Conservation (phyloP, 495 filamentous ascomycete genomes). For the Sphaerosporella brunnea region DNA sequence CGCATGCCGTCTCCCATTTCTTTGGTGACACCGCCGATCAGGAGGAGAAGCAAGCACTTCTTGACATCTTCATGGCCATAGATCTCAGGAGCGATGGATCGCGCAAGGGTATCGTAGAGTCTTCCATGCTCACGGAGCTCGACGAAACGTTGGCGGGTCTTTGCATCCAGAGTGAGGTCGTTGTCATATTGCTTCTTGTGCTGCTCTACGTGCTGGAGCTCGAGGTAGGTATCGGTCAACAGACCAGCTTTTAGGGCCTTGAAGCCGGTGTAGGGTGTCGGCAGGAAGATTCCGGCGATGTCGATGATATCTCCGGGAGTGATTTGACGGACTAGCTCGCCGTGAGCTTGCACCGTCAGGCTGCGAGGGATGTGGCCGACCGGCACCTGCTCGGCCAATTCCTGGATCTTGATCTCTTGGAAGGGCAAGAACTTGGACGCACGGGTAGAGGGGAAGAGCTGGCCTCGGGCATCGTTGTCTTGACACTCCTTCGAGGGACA, state of each 20-base stretch:
- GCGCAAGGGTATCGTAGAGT: slow-evolving; percentile 82
- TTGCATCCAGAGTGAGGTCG: slow-evolving; percentile 55
- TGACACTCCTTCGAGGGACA: slow-evolving; percentile 80
- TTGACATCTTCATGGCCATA: slow-evolving; percentile 94
- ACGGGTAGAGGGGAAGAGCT: slow-evolving; percentile 78
- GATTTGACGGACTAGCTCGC: slow-evolving; percentile 61
- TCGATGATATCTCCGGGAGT: slow-evolving; percentile 92
- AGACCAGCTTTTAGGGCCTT: slow-evolving; percentile 88
- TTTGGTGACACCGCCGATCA: slow-evolving; percentile 93
- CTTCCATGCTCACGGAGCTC: slow-evolving; percentile 65
- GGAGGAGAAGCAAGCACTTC: slow-evolving; percentile 81
- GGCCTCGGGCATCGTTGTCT: slow-evolving; percentile 77
- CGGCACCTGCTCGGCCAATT: slow-evolving; percentile 94
- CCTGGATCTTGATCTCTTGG: slow-evolving; percentile 97
- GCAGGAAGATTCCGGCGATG: slow-evolving; percentile 84
- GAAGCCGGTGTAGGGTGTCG: slow-evolving; percentile 94
- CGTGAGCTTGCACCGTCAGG: slow-evolving; percentile 77
- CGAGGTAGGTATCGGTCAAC: slow-evolving; percentile 88
- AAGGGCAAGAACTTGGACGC: slow-evolving; percentile 95
- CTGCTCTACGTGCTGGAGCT: slow-evolving; percentile 80
- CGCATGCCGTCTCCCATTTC: slow-evolving; percentile 95
- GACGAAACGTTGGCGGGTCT: slow-evolving; percentile 61
- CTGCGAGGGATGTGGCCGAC: slow-evolving; percentile 91
- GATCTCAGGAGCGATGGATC: slow-evolving; percentile 94
- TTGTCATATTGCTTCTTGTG: slow-evolving; percentile 96